A percentile compares a stretch with the other conserved stretches of the same genome.
Evolutionary conservation across 1,139 yeast species (phyloP).

Genomic region (Debaryomycetaceae sp.): DNA sequence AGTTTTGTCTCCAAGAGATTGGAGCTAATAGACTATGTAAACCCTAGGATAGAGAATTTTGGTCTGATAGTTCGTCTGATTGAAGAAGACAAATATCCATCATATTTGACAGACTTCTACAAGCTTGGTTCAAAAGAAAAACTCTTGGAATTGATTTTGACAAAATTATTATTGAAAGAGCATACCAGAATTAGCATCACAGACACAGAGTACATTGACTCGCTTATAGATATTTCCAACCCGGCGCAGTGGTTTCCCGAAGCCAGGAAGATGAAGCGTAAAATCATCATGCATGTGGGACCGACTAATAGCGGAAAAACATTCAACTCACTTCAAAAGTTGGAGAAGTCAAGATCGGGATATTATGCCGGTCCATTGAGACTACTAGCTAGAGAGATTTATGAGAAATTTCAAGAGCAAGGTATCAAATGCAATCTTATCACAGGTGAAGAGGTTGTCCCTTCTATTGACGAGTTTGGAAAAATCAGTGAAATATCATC

Average conservation of each 20-base stretch:
- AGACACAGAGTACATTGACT: slow-evolving; percentile 11
- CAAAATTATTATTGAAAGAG: slow-evolving; percentile 22
- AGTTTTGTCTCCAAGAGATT: slow-evolving; percentile 1
- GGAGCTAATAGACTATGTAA: slow-evolving; percentile 22
- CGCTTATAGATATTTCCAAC: slow-evolving; percentile 49
- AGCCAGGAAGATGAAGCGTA: slow-evolving; percentile 77
- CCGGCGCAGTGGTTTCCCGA: slow-evolving; percentile 89
- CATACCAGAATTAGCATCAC: slow-evolving; percentile 14
- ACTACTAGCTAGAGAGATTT: slow-evolving; percentile 85
- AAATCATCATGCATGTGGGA: slow-evolving; percentile 86
- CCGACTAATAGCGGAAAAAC: slow-evolving; percentile 99
- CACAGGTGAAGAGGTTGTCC: slow-evolving; percentile 91
- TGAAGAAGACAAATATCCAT: slow-evolving; percentile 16
- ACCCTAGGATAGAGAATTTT: slow-evolving; percentile 25
- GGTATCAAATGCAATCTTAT: slow-evolving; percentile 74
- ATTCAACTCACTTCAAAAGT: slow-evolving; percentile 68
- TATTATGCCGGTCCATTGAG: slow-evolving; percentile 95
- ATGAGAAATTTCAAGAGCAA: slow-evolving; percentile 67
- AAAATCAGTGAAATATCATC: slow-evolving; percentile 69
- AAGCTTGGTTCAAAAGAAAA: slow-evolving; percentile 15
- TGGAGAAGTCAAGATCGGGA: slow-evolving; percentile 72
- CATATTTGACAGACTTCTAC: slow-evolving; percentile 14
- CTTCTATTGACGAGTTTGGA: slow-evolving; percentile 66
- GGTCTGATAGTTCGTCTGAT: slow-evolving; percentile 18
- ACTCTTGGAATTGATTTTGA: slow-evolving; percentile 17